Evolutionary conservation across 2,329 filamentous ascomycete genomes (phyloP).

Genomic region (Pseudogymnoascus sp.): DNA sequence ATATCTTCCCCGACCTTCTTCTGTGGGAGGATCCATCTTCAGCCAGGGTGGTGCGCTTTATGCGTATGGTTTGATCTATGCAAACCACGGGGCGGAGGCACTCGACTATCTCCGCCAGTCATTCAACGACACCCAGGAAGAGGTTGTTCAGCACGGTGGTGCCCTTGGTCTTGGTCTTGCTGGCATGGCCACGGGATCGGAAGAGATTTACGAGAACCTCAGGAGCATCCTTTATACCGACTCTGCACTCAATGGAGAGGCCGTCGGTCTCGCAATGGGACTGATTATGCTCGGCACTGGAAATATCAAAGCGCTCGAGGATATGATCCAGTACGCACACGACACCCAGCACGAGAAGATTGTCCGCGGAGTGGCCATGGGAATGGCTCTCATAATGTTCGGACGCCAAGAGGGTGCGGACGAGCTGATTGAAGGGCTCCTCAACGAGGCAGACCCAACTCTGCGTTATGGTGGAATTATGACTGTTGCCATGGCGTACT

Average conservation of each 20-base stretch:
- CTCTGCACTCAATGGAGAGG: conserved; percentile 93
- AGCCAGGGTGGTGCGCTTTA: conserved; percentile 95
- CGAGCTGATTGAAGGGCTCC: conserved; percentile 83
- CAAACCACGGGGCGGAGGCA: conserved; percentile 91
- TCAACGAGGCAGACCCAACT: conserved; percentile 88
- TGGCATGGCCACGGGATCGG: conserved; percentile 91
- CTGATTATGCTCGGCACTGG: conserved; percentile 98
- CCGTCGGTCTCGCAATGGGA: conserved; percentile 91
- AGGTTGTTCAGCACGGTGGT: conserved; percentile 94
- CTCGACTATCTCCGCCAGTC: conserved; percentile 69
- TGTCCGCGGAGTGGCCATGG: conserved; percentile 86
- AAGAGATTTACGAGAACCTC: conserved; percentile 84
- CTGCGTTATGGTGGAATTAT: conserved; percentile 96
- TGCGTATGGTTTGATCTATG: conserved; percentile 90
- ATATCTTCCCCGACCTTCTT: conserved; percentile 74
- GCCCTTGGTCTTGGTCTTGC: conserved; percentile 92
- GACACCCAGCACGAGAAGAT: conserved; percentile 99
- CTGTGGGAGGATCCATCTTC: conserved; percentile 74
- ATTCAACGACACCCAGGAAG: conserved; percentile 69
- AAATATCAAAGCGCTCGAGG: conserved; percentile 83
- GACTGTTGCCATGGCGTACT: conserved; percentile 96
- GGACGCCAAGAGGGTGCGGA: conserved; percentile 90
- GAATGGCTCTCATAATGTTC: conserved; percentile 98
- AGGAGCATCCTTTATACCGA: conserved; percentile 84
- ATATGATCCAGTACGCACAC: conserved; percentile 96